Evolutionary conservation across 768 basidiomycete species (phyloP), one percentile per base, ranked within the genome.

Genomic region (Hygrocybe coccinea): DNA sequence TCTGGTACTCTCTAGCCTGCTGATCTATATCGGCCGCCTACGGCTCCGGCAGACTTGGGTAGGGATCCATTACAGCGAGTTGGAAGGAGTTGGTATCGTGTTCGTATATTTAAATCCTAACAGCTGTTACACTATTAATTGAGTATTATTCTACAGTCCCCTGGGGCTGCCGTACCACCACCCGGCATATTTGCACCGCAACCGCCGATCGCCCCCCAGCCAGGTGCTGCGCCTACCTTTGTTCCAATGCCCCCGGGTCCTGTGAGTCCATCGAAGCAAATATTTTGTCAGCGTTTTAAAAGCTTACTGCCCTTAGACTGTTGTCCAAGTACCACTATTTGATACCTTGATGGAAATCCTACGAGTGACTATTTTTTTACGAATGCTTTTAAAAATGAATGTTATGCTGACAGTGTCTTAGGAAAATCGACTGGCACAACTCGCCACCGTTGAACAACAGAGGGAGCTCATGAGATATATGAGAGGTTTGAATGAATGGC

Each of bases 381-480:
- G 58, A 17, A 37, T 54, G 11, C 39, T 12, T 22, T 22, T 49
- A 10, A n/a, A n/a, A n/a, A 49, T 55, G 19, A 10, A 38, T 14
- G 21, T 35, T 22, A 10, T 39, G 22, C 36, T 49, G n/a, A 7
- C 39, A 36, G 48, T 51, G 52, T 15, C 60, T 49, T 59, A 91
- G 89, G 86, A 90, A 73, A 89, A 87, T 67, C 85, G 85, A 3
- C 68, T 81, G 5, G 86, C 86, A 1, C 86, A 89, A 66, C 68
- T 82, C 17, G 88, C 87, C 0, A 86, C 86, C 24, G 79, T 90
- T 12, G 85, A 87, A 46, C 88, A 91, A 63, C 88, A 89, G 60
- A 79, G 87, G 37, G 87, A 88, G 65, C 71, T 90, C 50, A 89
- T 89, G 81, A 74, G 86, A 51, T 91, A 93, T 60, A 85, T 93